A percentile compares a stretch with the other conserved stretches of the same genome.
Conservation (phyloP, 139 green algal genomes). For the Pseudopediastrum boryanum region DNA sequence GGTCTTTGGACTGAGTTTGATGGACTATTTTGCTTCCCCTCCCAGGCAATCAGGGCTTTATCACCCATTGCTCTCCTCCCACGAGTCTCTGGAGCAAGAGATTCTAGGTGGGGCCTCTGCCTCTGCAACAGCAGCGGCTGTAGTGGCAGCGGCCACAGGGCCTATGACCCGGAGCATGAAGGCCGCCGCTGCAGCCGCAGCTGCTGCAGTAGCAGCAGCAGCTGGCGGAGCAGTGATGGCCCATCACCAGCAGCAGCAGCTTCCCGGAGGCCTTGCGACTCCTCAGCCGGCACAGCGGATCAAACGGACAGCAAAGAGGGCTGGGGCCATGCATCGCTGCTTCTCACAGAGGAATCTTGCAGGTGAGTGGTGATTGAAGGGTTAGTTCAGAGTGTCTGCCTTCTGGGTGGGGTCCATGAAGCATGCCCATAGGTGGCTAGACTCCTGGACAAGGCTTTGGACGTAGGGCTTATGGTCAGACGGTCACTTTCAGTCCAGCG, state of each 20-base stretch:
- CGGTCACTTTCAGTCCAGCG: too few species aligned
- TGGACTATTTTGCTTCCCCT: too few species aligned
- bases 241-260: not conserved
- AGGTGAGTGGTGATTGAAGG: not conserved
- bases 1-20: too few species aligned
- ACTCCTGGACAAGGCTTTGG: too few species aligned
- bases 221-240: constrained; percentile 5
- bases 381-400: too few species aligned
- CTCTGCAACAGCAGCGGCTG: not conserved
- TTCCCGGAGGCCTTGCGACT: not conserved
- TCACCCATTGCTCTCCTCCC: too few species aligned
- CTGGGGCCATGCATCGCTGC: constrained; percentile 30
- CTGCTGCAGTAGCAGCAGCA: not conserved
- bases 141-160: constrained; percentile 11
- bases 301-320: constrained; percentile 34
- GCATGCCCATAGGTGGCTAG: too few species aligned
- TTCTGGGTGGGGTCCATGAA: too few species aligned
- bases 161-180: constrained; percentile 27
- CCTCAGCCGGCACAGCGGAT: constrained; percentile 10
- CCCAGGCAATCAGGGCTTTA: too few species aligned
- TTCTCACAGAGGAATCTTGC: constrained; percentile 11
- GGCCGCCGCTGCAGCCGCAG: not conserved
- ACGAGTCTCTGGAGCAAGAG: not conserved
- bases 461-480: too few species aligned
- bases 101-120: not conserved